Evolutionary conservation across 352 stramenopile genomes (phyloP).

Genomic region (Phytophthora fragariaefolia): DNA sequence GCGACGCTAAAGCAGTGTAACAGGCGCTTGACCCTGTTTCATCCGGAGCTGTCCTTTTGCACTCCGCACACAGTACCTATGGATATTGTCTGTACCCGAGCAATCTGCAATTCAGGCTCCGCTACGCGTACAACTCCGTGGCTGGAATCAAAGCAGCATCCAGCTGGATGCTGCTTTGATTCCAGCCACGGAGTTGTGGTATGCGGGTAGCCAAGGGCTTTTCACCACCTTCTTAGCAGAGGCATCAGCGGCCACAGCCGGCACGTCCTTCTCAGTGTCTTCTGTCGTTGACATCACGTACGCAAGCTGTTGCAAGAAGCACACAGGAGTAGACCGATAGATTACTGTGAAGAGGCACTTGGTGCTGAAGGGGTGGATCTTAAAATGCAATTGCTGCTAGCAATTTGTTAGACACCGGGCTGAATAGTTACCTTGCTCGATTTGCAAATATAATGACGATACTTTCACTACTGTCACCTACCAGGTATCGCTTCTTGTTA

Average conservation of each 20-base stretch:
- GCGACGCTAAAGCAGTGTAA: no score
- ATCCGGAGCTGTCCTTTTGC: no score
- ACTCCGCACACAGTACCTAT: no score
- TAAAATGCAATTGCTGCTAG: not conserved
- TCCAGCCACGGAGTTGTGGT: constrained; percentile 90
- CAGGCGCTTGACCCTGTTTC: no score
- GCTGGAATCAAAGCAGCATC: no score
- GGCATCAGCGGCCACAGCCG: constrained; percentile 3
- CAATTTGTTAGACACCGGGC: no score
- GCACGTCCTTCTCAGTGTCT: constrained; percentile 33
- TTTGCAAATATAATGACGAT: constrained; percentile 28
- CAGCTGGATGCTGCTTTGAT: constrained; percentile 85
- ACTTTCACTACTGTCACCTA: constrained; percentile 6
- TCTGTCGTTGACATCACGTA: constrained; percentile 20
- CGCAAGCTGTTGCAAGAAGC: not conserved
- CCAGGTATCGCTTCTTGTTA: not conserved
- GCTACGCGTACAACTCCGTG: no score
- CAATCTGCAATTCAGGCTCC: no score
- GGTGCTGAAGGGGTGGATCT: constrained; percentile 26
- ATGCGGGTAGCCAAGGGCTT: constrained; percentile 87
- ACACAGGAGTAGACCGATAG: not conserved
- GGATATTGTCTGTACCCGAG: no score
- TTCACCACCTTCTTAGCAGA: constrained; percentile 36
- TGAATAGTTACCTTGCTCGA: constrained; percentile 4
- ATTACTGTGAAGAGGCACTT: constrained; percentile 34